A percentile compares a stretch with the other conserved stretches of the same genome.
Conservation (phyloP, 495 filamentous ascomycete genomes). For the Hypoxylon perforatum region DNA sequence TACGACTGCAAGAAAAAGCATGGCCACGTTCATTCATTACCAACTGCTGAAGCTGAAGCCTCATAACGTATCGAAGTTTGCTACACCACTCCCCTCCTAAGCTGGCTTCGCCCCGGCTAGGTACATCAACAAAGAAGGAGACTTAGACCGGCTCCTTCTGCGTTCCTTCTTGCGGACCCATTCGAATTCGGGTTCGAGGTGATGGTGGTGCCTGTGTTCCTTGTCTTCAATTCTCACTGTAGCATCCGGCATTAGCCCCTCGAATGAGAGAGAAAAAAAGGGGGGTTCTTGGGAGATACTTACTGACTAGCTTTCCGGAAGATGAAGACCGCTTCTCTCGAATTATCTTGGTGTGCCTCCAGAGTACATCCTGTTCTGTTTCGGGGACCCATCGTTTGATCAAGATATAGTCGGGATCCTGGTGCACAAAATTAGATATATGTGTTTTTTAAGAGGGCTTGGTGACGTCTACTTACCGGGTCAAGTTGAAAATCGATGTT, state of each 20-base stretch:
- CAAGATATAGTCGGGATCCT: constrained; percentile 76
- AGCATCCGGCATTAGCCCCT: constrained; percentile 2
- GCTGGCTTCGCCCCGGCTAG: constrained; percentile 56
- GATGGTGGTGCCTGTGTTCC: constrained; percentile 63
- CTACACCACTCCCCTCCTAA: constrained; percentile 22
- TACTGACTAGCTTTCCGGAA: constrained; percentile 47
- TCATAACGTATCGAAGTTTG: neutral
- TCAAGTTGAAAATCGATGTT: constrained; percentile 66
- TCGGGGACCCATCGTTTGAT: constrained; percentile 82
- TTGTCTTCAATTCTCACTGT: constrained; percentile 61
- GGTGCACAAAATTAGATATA: constrained; percentile 43
- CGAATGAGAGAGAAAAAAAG: neutral
- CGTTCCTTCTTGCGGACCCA: constrained; percentile 73
- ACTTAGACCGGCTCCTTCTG: constrained; percentile 55
- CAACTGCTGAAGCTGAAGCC: neutral
- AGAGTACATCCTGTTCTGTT: constrained; percentile 77
- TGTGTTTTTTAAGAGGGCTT: neutral
- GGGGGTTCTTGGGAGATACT: constrained; percentile 11
- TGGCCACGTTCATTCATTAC: no score
- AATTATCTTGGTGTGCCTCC: constrained; percentile 73
- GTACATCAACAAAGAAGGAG: constrained; percentile 60
- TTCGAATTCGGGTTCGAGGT: constrained; percentile 59
- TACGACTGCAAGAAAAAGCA: neutral
- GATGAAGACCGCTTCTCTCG: constrained; percentile 58
- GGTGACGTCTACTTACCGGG: constrained; percentile 48